Percentiles rank a stretch among this genome's conserved stretches.
phyloP scores from a whole-genome alignment of 345 rosid genomes.

The Lumnitzera littorea region DNA sequence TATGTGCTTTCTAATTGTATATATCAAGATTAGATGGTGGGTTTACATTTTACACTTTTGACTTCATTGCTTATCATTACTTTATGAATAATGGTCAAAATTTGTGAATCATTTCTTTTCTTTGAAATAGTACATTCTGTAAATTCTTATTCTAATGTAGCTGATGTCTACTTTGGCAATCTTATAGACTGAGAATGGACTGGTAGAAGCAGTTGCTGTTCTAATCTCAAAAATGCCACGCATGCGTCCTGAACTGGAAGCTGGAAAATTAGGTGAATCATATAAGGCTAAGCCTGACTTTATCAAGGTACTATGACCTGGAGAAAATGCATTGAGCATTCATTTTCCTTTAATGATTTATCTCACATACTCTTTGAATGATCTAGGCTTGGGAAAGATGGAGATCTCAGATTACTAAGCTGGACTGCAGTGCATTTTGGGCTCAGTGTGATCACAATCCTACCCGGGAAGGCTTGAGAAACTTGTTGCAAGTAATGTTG shows the following conservation, averaged over 20 bases:
- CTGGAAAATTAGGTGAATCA: conserved; percentile 77
- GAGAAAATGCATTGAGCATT: conserved; percentile 7
- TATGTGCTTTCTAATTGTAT: too few relatives aligned
- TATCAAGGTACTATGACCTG: conserved; percentile 52
- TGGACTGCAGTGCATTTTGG: conserved; percentile 86
- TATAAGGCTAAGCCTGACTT: conserved; percentile 82
- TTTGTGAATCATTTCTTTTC: too few relatives aligned
- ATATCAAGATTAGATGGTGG: too few relatives aligned
- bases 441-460: conserved; percentile 70
- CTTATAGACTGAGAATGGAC: conserved; percentile 84
- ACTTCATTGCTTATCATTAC: too few relatives aligned
- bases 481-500: conserved; percentile 79
- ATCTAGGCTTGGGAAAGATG: conserved; percentile 90
- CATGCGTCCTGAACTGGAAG: conserved; percentile 59
- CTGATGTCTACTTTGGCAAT: conserved; percentile 6
- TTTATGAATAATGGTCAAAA: too few relatives aligned
- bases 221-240: conserved; percentile 94
- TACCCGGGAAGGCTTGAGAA: conserved; percentile 86
- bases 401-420: conserved; percentile 77
- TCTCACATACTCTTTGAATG: conserved; percentile 2
- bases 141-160: not conserved
- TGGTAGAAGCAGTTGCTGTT: conserved; percentile 90
- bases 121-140: too few relatives aligned
- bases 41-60: too few relatives aligned
- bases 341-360: conserved; percentile 3